Base-by-base conservation (phyloP, 164 flowering plant genomes). In the Chloranthus sessilifolius region DNA sequence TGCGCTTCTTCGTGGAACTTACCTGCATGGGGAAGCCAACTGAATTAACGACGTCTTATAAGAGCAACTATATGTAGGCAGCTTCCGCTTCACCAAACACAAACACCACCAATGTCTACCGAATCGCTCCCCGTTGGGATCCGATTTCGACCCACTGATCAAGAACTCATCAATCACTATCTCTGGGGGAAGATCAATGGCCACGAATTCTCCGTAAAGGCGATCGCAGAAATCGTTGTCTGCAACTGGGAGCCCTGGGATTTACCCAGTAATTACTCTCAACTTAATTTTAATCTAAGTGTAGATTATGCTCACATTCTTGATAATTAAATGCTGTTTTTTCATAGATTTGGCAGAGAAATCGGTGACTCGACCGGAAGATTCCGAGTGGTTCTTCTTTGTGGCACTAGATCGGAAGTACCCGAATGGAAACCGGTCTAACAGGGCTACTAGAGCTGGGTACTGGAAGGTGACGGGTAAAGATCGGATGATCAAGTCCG, bases 201-300 rank as follows among this genome's bases (percentile, higher is more conserved):
- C 16, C 21, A 48, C 38, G 41, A 38, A 17, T 50, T 79, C 61
- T 87, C 91, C 9, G 8, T 35, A 5, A 29, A 36, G 17, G 55
- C 37, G n/a, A 51, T 51, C 10, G 19, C 55, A 19, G 55, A 35
- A 25, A 37, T 51, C 7, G 44, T 35, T 15, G 9, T 51, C 24
- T 51, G 41, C 43, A 36, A 36, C 3, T 51, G 29, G 2, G 55
- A 51, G 27, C 55, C 55, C 9, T 51, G 55, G 43, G 55, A 51
- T 25, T 37, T 51, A 7, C 55, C 55, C 14, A 26, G 47, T 82
- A 35, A 41, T 62, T 43, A n/a, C n/a, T n/a, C n/a, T n/a, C n/a
- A n/a, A n/a, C n/a, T n/a, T n/a, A n/a, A n/a, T n/a, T n/a, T n/a
- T n/a, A n/a, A n/a, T n/a, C n/a, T n/a, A n/a, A n/a, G n/a, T n/a